Evolutionary conservation across 2,329 filamentous ascomycete genomes (phyloP).

Genomic region (Xylaria sp.): DNA sequence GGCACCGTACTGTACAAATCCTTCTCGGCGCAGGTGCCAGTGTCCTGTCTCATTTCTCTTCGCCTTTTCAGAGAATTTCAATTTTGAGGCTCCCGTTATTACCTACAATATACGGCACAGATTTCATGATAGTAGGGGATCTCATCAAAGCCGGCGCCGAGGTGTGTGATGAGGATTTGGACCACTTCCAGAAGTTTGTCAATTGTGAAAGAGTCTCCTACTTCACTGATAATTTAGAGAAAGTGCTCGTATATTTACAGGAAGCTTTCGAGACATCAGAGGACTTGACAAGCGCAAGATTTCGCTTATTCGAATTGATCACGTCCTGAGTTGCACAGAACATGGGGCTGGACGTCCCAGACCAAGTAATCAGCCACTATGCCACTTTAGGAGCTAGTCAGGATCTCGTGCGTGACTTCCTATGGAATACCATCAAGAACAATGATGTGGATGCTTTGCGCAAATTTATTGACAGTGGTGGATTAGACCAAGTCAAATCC

Average conservation of each 20-base stretch:
- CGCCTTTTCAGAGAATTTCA: not conserved
- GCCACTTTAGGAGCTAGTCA: not conserved
- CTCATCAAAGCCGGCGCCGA: not conserved
- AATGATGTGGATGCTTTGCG: conserved; percentile 6
- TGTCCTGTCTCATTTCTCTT: not conserved
- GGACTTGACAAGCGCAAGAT: not conserved
- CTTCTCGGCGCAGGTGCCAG: not conserved
- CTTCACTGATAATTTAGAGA: too few relatives aligned
- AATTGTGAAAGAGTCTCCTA: not conserved
- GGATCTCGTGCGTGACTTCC: not conserved
- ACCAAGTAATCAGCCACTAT: conserved; percentile 3
- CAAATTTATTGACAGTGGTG: conserved; percentile 2
- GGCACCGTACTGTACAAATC: not conserved
- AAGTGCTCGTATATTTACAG: too few relatives aligned
- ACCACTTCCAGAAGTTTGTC: not conserved
- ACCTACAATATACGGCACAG: not conserved
- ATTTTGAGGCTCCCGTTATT: not conserved
- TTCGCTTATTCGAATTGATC: not conserved
- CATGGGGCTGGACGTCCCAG: conserved; percentile 1
- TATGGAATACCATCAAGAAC: not conserved
- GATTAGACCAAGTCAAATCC: conserved; percentile 8
- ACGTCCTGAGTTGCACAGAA: not conserved
- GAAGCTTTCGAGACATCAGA: not conserved
- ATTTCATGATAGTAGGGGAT: not conserved
- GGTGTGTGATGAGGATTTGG: not conserved